Evolutionary conservation across 495 filamentous ascomycete species (phyloP), one percentile per base, ranked within the genome.

Genomic region (Lentithecium fluviatile): DNA sequence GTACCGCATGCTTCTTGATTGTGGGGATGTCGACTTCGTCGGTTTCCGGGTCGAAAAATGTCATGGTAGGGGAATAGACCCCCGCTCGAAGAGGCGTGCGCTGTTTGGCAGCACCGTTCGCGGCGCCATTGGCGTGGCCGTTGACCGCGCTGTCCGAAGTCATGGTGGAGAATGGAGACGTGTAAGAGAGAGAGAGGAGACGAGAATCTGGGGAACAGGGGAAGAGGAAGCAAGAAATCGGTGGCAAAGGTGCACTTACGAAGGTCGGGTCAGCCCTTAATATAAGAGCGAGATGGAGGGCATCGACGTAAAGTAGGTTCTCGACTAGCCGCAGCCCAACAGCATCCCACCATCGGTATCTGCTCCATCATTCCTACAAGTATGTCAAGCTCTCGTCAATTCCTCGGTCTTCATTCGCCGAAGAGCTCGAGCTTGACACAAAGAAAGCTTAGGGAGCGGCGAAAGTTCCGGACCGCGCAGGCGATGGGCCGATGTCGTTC

Each of bases 11-110:
- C 50, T 80, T 84, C 70, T 86, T 88, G 76, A 93, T 88, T 56
- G 85, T 81, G 5, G 85, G 79, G 64, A 89, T 82, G 69, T 96
- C 90, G 68, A 96, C 81, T 17, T 94, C 86, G 74, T 96, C 90
- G 45, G 87, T 91, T 32, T 82, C 77, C 13, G 85, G 80, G 69
- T 92, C 79, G 77, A 96, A 95, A 76, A 95, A 94, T 61, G 90
- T 94, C 83, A 92, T 90, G 29, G 88, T 93, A 19, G 91, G 91
- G 60, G 88, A 87, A 74, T 94, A 95, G 71, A 92, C 91, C 69
- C 91, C 91, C 64, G 86, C 85, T 13, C 87, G 88, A 49, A 95
- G 85, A 61, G 88, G 82, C 11, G 59, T 69, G 32, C 68, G 69
- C 45, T 34, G 29, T 52, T 49, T 51, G 37, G 48, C 25, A 29